Evolutionary conservation across 257 asterid species (phyloP).

Genomic region (Lavandula angustifolia): DNA sequence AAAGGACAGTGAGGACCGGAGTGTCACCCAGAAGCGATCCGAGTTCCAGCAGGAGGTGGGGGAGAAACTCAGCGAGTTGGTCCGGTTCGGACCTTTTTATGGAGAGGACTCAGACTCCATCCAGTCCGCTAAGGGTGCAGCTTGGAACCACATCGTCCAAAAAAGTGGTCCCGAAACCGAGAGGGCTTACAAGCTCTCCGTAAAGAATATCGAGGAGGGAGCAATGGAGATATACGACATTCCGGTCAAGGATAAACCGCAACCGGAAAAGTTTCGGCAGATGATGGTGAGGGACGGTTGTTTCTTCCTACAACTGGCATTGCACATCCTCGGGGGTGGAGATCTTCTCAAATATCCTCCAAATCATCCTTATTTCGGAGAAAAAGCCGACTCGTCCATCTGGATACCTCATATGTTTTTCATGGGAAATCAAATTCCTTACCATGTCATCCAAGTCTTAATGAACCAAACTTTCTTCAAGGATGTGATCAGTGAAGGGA

Average conservation of each 20-base stretch:
- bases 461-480: slow-evolving; percentile 8
- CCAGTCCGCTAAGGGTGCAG: not conserved
- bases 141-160: not conserved
- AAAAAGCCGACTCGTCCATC: not conserved
- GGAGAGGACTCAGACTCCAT: not conserved
- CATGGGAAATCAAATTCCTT: slow-evolving; percentile 13
- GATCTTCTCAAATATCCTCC: not conserved
- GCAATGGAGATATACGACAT: not conserved
- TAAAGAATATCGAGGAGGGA: not conserved
- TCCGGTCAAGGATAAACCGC: not conserved
- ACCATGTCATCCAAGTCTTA: not conserved
- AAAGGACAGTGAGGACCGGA: too few relatives aligned
- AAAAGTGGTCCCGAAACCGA: not conserved
- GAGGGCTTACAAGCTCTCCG: not conserved
- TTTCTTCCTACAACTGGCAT: slow-evolving; percentile 22
- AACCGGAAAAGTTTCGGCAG: not conserved
- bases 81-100: not conserved
- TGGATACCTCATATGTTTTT: slow-evolving; percentile 7
- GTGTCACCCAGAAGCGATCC: too few relatives aligned
- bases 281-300: slow-evolving; percentile 22
- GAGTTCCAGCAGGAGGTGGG: too few relatives aligned
- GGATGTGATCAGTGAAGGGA: too few relatives aligned
- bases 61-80: not conserved
- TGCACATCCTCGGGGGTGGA: slow-evolving; percentile 12
- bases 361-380: not conserved